Evolutionary conservation across 1,284 basidiomycete species (phyloP), one percentile per base, ranked within the genome.

Genomic region (Apiotrichum brassicae): DNA sequence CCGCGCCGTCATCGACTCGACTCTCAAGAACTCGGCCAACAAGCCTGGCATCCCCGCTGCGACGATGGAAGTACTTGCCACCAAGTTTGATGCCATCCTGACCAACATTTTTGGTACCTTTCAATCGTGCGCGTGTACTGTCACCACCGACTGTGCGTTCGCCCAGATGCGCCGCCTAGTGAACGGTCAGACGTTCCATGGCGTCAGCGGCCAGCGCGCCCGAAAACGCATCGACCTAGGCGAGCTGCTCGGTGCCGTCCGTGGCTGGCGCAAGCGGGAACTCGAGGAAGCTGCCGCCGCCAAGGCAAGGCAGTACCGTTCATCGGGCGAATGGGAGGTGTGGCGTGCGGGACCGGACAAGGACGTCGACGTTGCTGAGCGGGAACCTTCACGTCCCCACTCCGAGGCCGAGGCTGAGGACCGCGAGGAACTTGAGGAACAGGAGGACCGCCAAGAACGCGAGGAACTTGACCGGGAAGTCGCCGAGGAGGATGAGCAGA

Each of bases 91-190:
- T 0, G 79, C 81, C 23, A 82, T 89, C 61, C 76, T 89, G 1
- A 83, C 86, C 36, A 79, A 84, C 16, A 77, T 90, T 39, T 76
- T 81, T 11, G 83, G 82, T 16, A 85, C 82, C 0, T 88, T 88
- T 64, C 81, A 82, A 2, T 82, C 83, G 1, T 90, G 87, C 57
- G 87, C 86, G 0, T 88, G 86, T 59, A 82, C 82, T 6, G 76
- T 75, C 3, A 76, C 81, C 5, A 76, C 75, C 18, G 81, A 83
- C 47, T 88, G 87, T 61, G 84, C 81, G 0, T 66, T 87, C 19
- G 75, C 75, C 3, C 79, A 82, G 42, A 84, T 86, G 79, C 79
- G 79, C 22, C 75, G 76, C 30, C 79, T 86, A 52, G 82, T 84
- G 24, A 32, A 33, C 38, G 43, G 53, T 28, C 51, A 57, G 47